Base-by-base conservation (phyloP, 1,284 basidiomycete species). In the Cerioporus squamosus region DNA sequence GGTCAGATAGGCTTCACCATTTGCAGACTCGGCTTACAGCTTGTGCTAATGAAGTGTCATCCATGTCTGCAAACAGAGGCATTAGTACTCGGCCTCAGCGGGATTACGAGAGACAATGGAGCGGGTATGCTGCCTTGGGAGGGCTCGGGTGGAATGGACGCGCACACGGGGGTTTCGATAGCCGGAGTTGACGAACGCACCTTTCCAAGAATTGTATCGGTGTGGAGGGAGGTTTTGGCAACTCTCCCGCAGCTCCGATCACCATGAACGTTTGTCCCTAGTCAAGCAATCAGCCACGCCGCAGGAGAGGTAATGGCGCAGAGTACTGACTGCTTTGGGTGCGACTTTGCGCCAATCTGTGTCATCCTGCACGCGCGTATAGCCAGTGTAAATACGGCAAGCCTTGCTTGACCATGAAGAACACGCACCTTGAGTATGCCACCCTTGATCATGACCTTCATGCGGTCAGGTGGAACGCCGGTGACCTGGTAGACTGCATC, bases 371-470 rank as follows among this genome's bases (percentile, higher is more conserved):
- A 24, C 18, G 51, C 36, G 26, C n/a, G 38, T 6, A 44, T 15
- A 51, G 31, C 24, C 12, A 10, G 2, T 14, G 29, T 7, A 10
- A 29, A 10, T 29, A 29, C 7, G 29, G 7, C 29, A 10, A 29
- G 29, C 29, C 29, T 10, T 9, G 10, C 10, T 2, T 24, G 18
- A 31, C 8, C 0, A 29, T 12, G n/a, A 15, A 44, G 15, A 62
- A 42, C 5, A 38, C 70, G 20, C 53, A 90, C 92, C 84, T 94
- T 95, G 72, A 97, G 83, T 66, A 94, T 83, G n/a, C 93, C 93
- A 48, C 93, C 93, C 73, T 97, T 98, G 72, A 97, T 82, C 92
- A 98, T 96, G 63, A 98, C 91, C 76, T 98, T 99, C 91, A 97
- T 96, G 49, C 95, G 83, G 68, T 96, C 94, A 50, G 85, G 74